Percentiles rank a stretch among this genome's conserved stretches.
Evolutionary conservation across 2,329 filamentous ascomycete species (phyloP).

Genomic region (Nannizzia gypsea): DNA sequence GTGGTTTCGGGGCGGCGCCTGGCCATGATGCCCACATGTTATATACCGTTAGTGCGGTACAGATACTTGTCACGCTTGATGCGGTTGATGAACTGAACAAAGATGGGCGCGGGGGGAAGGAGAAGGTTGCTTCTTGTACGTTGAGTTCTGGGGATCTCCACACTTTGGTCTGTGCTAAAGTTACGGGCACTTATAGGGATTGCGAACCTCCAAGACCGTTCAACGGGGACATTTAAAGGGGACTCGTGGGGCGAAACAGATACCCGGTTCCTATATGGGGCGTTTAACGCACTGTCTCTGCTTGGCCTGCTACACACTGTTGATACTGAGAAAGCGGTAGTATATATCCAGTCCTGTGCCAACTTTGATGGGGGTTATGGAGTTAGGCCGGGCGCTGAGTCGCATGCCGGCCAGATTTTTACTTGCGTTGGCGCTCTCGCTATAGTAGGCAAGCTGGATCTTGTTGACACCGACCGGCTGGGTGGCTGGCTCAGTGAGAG

Average conservation of each 20-base stretch:
- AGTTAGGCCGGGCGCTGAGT: slow-evolving; percentile 78
- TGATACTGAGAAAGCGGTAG: slow-evolving; percentile 67
- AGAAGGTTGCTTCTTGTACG: slow-evolving; percentile 68
- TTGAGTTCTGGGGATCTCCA: slow-evolving; percentile 9
- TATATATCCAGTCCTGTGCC: slow-evolving; percentile 66
- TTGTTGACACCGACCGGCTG: slow-evolving; percentile 70
- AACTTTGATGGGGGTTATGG: slow-evolving; percentile 96
- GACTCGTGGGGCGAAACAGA: slow-evolving; percentile 96
- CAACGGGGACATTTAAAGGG: slow-evolving; percentile 78
- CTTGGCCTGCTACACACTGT: slow-evolving; percentile 61
- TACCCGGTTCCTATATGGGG: slow-evolving; percentile 85
- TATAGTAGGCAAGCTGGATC: slow-evolving; percentile 69
- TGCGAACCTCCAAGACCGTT: slow-evolving; percentile 63
- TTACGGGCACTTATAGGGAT: slow-evolving; percentile 47
- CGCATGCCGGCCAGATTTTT: slow-evolving; percentile 90
- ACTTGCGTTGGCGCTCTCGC: slow-evolving; percentile 80
- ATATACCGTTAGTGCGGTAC: slow-evolving; percentile 88
- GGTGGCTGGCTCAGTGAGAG: slow-evolving; percentile 88
- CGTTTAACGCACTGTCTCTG: slow-evolving; percentile 78
- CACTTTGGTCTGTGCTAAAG: slow-evolving; percentile 6
- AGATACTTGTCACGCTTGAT: slow-evolving; percentile 79
- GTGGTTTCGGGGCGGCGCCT: slow-evolving; percentile 87
- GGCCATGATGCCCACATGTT: slow-evolving; percentile 94
- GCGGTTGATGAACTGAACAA: slow-evolving; percentile 72
- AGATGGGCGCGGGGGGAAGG: slow-evolving; percentile 53